phyloP scores from a whole-genome alignment of 768 basidiomycete genomes.

The Phylloporus arenicola region DNA sequence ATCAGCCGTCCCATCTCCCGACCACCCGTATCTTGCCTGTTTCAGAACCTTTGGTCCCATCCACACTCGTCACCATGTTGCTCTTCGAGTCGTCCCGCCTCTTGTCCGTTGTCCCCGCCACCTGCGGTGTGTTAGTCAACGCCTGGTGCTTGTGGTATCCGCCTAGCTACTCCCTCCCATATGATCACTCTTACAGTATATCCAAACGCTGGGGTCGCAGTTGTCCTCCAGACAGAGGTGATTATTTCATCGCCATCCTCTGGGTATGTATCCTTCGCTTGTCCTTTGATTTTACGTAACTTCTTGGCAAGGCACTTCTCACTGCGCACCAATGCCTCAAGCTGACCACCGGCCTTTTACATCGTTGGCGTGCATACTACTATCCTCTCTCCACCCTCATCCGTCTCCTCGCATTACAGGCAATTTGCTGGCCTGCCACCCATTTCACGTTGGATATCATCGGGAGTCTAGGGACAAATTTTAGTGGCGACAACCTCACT shows the following conservation, averaged over 20 bases:
- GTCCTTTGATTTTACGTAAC: not conserved
- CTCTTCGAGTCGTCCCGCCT: slow-evolving; percentile 69
- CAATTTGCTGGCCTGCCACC: slow-evolving; percentile 95
- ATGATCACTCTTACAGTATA: not conserved
- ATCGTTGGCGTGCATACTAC: slow-evolving; percentile 90
- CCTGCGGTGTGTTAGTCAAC: slow-evolving; percentile 61
- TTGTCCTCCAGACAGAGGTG: slow-evolving; percentile 48
- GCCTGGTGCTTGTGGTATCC: slow-evolving; percentile 48
- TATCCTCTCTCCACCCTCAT: slow-evolving; percentile 83
- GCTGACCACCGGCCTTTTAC: slow-evolving; percentile 83
- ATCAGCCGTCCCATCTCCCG: slow-evolving; percentile 59
- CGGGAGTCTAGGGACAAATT: slow-evolving; percentile 33
- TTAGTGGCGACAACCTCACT: not conserved
- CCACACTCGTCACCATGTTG: slow-evolving; percentile 46
- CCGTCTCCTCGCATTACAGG: slow-evolving; percentile 86
- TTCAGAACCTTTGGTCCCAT: slow-evolving; percentile 47
- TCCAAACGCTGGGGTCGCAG: slow-evolving; percentile 25
- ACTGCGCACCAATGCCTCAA: slow-evolving; percentile 87
- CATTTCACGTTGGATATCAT: slow-evolving; percentile 77
- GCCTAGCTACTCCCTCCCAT: slow-evolving; percentile 27
- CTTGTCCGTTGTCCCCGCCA: slow-evolving; percentile 67
- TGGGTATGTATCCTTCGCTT: slow-evolving; percentile 49
- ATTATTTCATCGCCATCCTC: slow-evolving; percentile 61
- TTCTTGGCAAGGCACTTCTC: slow-evolving; percentile 53
- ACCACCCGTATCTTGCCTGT: slow-evolving; percentile 57